phyloP scores from a whole-genome alignment of 108 stramenopile genomes.

The Cyclotella baltica region DNA sequence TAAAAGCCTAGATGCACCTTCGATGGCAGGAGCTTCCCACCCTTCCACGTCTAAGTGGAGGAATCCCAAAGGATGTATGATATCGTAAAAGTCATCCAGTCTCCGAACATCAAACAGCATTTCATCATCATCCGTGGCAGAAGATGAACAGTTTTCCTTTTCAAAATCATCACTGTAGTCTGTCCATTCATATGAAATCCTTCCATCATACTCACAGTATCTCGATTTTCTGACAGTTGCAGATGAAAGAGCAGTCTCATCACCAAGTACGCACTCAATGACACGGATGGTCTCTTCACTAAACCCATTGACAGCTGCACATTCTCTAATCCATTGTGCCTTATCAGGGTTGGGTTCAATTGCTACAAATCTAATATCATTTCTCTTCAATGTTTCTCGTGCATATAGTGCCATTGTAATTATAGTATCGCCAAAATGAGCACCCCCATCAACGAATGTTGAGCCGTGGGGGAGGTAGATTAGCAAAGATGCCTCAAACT shows the following conservation, averaged over 20 bases:
- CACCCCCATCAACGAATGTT: slow-evolving; percentile 44
- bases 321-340: slow-evolving; percentile 33
- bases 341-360: slow-evolving; percentile 40
- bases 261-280: slow-evolving; percentile 38
- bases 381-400: slow-evolving; percentile 21
- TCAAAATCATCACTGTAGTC: slow-evolving; percentile 2
- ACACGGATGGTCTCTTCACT: slow-evolving; percentile 27
- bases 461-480: slow-evolving; percentile 30
- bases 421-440: slow-evolving; percentile 50
- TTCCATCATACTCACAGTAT: slow-evolving; percentile 42
- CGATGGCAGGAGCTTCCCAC: slow-evolving; percentile 42
- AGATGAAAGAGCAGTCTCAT: slow-evolving; percentile 29
- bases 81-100: slow-evolving; percentile 40
- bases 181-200: slow-evolving; percentile 27
- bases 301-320: slow-evolving; percentile 34
- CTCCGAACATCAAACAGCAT: slow-evolving; percentile 16
- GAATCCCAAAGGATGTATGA: slow-evolving; percentile 42
- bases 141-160: slow-evolving; percentile 8
- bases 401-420: slow-evolving; percentile 48
- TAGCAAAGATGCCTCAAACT: slow-evolving; percentile 41
- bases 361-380: slow-evolving; percentile 41
- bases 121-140: not conserved
- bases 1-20: slow-evolving; percentile 31
- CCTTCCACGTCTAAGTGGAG: slow-evolving; percentile 52
- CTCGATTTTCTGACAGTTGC: slow-evolving; percentile 10